Evolutionary conservation across 345 rosid species (phyloP).

Genomic region (Noccaea caerulescens): DNA sequence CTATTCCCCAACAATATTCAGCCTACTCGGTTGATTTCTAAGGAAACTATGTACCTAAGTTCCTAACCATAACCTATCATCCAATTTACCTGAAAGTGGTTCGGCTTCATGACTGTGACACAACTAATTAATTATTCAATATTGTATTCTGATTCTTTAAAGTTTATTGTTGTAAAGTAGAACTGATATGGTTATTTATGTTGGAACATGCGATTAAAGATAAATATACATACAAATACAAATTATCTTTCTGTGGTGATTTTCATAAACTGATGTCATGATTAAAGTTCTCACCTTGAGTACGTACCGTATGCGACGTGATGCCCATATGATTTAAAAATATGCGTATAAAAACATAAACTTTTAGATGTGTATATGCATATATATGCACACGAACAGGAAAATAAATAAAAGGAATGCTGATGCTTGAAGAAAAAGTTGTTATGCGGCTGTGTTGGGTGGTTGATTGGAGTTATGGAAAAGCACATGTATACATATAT

Average conservation of each 20-base stretch:
- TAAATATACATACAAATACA: not conserved
- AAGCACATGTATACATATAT: not conserved
- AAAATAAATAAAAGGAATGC: constrained; percentile 26
- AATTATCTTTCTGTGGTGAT: not conserved
- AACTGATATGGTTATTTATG: not conserved
- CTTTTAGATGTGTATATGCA: not conserved
- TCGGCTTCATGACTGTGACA: constrained; percentile 29
- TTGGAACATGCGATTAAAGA: not conserved
- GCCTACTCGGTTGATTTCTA: constrained; percentile 28
- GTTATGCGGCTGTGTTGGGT: constrained; percentile 15
- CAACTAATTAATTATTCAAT: not conserved
- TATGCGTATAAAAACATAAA: not conserved
- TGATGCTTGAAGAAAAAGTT: constrained; percentile 37
- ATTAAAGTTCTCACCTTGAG: not conserved
- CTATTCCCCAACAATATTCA: constrained; percentile 24
- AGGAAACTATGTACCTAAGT: constrained; percentile 34
- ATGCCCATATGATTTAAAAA: not conserved
- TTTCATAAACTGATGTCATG: not conserved
- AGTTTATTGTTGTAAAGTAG: not conserved
- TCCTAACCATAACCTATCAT: constrained; percentile 28
- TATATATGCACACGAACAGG: constrained; percentile 20
- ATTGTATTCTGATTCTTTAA: not conserved
- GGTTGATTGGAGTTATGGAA: constrained; percentile 27
- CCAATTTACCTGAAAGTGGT: constrained; percentile 29
- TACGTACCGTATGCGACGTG: constrained; percentile 13